Base-by-base conservation (phyloP, 2,329 filamentous ascomycete species). In the Aspergillus fumigatiaffinis region DNA sequence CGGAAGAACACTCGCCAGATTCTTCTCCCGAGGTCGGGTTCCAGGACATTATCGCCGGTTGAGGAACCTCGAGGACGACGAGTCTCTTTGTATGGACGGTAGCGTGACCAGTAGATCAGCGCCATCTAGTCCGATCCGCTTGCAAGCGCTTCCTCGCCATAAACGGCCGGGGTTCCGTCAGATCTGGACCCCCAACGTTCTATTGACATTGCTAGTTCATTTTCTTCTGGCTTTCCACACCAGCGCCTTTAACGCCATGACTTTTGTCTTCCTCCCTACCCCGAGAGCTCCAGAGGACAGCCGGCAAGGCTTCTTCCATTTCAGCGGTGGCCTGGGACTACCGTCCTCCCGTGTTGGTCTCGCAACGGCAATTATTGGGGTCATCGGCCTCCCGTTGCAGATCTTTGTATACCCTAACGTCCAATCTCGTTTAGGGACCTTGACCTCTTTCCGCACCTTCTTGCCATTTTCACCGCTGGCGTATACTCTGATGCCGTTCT, bases 181-280 rank as follows among this genome's bases (percentile, higher is more conserved):
- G 48, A 82, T 84, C 41, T 83, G 80, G 75, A 82, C 79, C 0
- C 68, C 73, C 8, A 84, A 84, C 58, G 79, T 84, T 26, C 66
- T 84, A n/a, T 74, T 80, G 61, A 84, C 81, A 0, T 70, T 91
- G 3, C 68, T 89, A 50, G 82, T 81, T 26, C 86, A 87, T 61
- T 86, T 86, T 32, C 82, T 91, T 51, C 85, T 90, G 64, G 86
- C 88, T 61, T 85, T 91, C 66, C 88, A 91, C 73, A 80, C 91
- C 65, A 88, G 87, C 58, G 87, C 88, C 28, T 92, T 91, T 77
- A 88, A 90, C 68, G 84, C 87, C 1, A 82, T 92, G 48, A 90
- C 87, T 78, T 89, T 90, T 59, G 81, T 91, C 52, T 92, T 92
- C 72, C 80, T 92, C 49, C 90, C 89, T 1, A 89, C 88, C 0